phyloP scores from a whole-genome alignment of 2,329 filamentous ascomycete species.

The Neonectria ditissima region DNA sequence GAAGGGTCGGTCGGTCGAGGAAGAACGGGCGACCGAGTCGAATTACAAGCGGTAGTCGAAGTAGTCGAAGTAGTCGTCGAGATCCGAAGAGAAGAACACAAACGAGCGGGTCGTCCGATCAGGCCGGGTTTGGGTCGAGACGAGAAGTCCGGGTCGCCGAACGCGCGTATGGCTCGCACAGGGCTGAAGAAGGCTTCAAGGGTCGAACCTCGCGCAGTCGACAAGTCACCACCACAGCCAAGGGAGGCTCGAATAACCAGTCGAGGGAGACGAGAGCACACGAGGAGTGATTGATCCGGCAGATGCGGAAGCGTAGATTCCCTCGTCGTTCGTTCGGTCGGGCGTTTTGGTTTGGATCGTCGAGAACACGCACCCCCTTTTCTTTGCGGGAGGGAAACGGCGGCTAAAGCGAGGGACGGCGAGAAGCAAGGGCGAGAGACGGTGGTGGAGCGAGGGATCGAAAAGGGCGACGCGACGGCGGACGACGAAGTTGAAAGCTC shows the following conservation, averaged over 20 bases:
- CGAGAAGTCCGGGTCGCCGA: not conserved
- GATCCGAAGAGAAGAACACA: not conserved
- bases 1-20: not conserved
- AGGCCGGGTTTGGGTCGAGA: not conserved
- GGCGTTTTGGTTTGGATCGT: slow-evolving; percentile 10
- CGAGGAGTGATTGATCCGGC: not conserved
- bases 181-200: not conserved
- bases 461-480: not conserved
- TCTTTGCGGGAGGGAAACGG: slow-evolving; percentile 20
- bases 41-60: slow-evolving; percentile 1
- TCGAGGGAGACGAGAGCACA: not conserved
- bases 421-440: slow-evolving; percentile 1
- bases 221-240: not conserved
- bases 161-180: slow-evolving; percentile 1
- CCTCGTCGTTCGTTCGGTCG: not conserved
- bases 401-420: slow-evolving; percentile 25
- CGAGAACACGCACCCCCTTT: slow-evolving; percentile 17
- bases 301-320: slow-evolving; percentile 4
- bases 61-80: not conserved
- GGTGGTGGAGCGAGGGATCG: not conserved
- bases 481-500: not conserved
- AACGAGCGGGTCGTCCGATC: not conserved
- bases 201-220: not conserved
- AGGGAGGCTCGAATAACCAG: not conserved
- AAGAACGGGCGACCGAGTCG: not conserved